These are phyloP conservation scores for Kurtzmaniella quercitrusa DNA, from an alignment of 1,139 yeast species.

Conservation along the genomic window DNA sequence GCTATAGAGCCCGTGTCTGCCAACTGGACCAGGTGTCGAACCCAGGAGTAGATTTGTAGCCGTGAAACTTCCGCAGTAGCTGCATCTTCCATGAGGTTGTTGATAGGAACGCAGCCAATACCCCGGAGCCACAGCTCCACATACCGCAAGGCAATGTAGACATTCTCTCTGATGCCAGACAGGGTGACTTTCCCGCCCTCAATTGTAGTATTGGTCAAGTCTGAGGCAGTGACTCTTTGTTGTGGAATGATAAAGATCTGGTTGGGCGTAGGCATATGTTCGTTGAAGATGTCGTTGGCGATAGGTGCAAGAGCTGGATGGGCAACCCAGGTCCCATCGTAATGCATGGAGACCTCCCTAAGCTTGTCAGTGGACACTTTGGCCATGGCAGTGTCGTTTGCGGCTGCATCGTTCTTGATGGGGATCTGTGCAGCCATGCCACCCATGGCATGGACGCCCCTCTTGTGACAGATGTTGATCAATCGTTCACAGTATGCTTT, in stretches of 20 bases:
- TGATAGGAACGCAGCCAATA: slow-evolving; percentile 17
- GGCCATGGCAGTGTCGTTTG: slow-evolving; percentile 21
- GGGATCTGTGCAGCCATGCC: slow-evolving; percentile 32
- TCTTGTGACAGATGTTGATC: slow-evolving; percentile 24
- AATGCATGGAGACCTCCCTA: slow-evolving; percentile 16
- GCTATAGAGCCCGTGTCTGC: slow-evolving; percentile 10
- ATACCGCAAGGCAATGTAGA: slow-evolving; percentile 16
- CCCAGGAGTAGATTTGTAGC: slow-evolving; percentile 16
- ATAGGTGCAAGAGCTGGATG: slow-evolving; percentile 17
- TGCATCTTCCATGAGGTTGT: slow-evolving; percentile 18
- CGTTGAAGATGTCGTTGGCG: slow-evolving; percentile 14
- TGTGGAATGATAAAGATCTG: slow-evolving; percentile 14
- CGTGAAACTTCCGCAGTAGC: slow-evolving; percentile 20
- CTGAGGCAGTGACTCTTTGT: slow-evolving; percentile 10
- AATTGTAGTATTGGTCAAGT: slow-evolving; percentile 12
- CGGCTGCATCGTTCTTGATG: slow-evolving; percentile 21
- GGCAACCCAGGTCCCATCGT: slow-evolving; percentile 19
- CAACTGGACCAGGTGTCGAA: slow-evolving; percentile 12
- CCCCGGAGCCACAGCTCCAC: slow-evolving; percentile 17
- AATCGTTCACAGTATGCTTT: slow-evolving; percentile 22
- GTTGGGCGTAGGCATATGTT: slow-evolving; percentile 17
- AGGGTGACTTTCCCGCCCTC: slow-evolving; percentile 12
- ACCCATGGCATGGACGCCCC: slow-evolving; percentile 29
- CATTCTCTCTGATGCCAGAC: slow-evolving; percentile 14
- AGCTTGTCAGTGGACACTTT: slow-evolving; percentile 24